These are phyloP conservation scores for Hygrocybe punicea DNA, from an alignment of 768 basidiomycete species.

Conservation along the genomic window DNA sequence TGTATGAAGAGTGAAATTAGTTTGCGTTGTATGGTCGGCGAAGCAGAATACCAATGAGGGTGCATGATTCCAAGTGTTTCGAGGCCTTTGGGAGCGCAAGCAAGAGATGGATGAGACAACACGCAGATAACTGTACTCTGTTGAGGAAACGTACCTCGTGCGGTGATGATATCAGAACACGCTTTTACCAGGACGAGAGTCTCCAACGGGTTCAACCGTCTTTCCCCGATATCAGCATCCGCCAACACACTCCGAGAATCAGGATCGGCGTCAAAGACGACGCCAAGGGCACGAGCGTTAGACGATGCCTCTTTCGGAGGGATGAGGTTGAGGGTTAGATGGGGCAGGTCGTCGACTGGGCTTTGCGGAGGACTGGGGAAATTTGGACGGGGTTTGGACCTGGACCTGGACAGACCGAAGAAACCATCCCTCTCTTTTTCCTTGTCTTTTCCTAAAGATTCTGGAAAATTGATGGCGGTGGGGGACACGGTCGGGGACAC, in stretches of 20 bases:
- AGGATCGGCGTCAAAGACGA: conserved; percentile 59
- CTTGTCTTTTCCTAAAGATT: conserved; percentile 26
- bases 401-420: conserved; percentile 51
- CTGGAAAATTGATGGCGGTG: conserved; percentile 36
- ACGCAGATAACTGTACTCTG: conserved; percentile 6
- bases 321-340: conserved; percentile 62
- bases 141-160: conserved; percentile 50
- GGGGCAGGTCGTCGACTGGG: conserved; percentile 39
- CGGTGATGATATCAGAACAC: conserved; percentile 63
- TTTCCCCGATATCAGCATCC: conserved; percentile 55
- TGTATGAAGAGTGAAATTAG: conserved; percentile 72
- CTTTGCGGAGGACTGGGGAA: conserved; percentile 38
- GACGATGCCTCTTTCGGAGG: conserved; percentile 44
- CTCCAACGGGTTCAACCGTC: conserved; percentile 59
- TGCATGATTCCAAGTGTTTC: conserved; percentile 83
- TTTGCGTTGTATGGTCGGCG: conserved; percentile 59
- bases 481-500: conserved; percentile 52
- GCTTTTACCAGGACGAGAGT: conserved; percentile 60
- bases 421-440: conserved; percentile 39
- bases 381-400: conserved; percentile 28
- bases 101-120: conserved; percentile 7
- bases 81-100: conserved; percentile 49
- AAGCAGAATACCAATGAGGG: conserved; percentile 79
- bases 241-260: conserved; percentile 46
- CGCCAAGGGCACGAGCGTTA: conserved; percentile 47